Evolutionary conservation across 2,329 filamentous ascomycete genomes (phyloP).

Genomic region (Talaromyces albobiverticillius): DNA sequence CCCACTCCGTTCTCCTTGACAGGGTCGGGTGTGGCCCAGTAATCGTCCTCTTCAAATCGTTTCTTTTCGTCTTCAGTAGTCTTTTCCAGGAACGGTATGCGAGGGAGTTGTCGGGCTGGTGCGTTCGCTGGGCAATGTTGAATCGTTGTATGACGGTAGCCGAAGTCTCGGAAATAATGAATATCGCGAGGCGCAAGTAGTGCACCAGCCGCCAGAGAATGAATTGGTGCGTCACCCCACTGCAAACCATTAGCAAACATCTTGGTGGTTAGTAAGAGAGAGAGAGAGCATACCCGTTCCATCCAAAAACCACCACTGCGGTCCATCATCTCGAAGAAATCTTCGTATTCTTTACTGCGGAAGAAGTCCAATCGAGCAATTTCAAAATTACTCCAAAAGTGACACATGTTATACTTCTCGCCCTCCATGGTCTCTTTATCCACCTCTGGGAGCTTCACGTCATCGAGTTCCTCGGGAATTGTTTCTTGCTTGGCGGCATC

Average conservation of each 20-base stretch:
- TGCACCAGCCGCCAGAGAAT: conserved; percentile 90
- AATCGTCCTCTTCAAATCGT: conserved; percentile 87
- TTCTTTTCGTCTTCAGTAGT: conserved; percentile 79
- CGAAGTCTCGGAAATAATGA: conserved; percentile 98
- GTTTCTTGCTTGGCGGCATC: conserved; percentile 65
- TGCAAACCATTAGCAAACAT: conserved; percentile 39
- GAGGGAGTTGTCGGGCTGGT: conserved; percentile 77
- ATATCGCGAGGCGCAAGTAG: conserved; percentile 79
- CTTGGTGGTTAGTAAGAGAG: not conserved
- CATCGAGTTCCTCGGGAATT: conserved; percentile 68
- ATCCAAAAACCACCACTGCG: conserved; percentile 98
- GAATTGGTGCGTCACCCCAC: conserved; percentile 99
- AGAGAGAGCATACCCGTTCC: conserved; percentile 69
- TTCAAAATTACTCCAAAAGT: conserved; percentile 99
- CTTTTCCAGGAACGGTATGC: conserved; percentile 75
- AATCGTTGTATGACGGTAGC: conserved; percentile 97
- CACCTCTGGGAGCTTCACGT: conserved; percentile 63
- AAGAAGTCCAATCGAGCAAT: conserved; percentile 95
- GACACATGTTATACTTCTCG: conserved; percentile 99
- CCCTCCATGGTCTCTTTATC: conserved; percentile 94
- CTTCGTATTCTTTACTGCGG: conserved; percentile 93
- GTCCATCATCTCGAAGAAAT: conserved; percentile 99
- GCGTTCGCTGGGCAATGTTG: conserved; percentile 98
- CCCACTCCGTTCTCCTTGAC: conserved; percentile 95
- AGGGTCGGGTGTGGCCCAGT: conserved; percentile 85